These are phyloP conservation scores for Fomitopsis palustris DNA, from an alignment of 1,284 basidiomycete species.

Conservation along the genomic window DNA sequence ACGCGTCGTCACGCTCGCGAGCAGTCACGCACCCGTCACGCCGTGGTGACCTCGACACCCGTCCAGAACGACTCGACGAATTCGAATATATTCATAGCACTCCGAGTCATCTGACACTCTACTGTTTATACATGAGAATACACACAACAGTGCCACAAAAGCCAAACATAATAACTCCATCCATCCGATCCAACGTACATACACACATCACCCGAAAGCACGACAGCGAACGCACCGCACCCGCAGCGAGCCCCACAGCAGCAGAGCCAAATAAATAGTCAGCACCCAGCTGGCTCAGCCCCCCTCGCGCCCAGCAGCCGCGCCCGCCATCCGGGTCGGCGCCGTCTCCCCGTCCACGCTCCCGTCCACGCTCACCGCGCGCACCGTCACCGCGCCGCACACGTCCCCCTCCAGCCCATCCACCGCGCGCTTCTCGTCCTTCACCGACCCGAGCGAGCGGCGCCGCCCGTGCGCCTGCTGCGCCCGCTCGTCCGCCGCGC, in stretches of 20 bases:
- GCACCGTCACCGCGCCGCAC: neutral
- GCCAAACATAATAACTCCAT: neutral
- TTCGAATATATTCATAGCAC: neutral
- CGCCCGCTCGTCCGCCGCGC: slow-evolving; percentile 48
- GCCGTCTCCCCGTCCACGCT: neutral
- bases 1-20: slow-evolving; percentile 8
- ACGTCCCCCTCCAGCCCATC: neutral
- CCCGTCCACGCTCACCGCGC: neutral
- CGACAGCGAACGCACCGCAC: neutral
- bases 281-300: neutral
- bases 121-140: neutral
- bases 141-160: neutral
- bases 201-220: too few species aligned
- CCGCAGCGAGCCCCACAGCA: neutral
- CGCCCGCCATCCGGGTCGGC: neutral
- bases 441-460: neutral
- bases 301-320: neutral
- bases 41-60: slow-evolving; percentile 37
- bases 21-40: slow-evolving; percentile 14
- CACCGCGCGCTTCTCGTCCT: neutral
- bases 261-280: neutral
- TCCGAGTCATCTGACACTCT: neutral
- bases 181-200: neutral
- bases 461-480: neutral
- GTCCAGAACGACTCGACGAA: too few species aligned